phyloP scores from a whole-genome alignment of 805 yeast genomes.

The Lipomyces chichibuensis region DNA sequence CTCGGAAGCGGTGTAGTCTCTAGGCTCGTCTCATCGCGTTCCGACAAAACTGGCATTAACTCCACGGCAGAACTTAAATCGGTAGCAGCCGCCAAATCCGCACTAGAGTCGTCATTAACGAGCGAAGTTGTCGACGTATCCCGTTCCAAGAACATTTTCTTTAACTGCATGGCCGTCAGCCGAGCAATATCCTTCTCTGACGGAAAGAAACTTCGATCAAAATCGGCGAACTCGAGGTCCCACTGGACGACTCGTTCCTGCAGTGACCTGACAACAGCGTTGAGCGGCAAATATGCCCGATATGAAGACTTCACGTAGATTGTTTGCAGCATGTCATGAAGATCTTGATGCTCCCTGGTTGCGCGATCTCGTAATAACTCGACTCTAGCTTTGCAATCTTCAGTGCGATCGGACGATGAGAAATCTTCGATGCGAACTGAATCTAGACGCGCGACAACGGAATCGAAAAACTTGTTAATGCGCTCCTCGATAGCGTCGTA shows the following conservation, averaged over 20 bases:
- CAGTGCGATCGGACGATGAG: constrained; percentile 63
- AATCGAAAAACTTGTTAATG: constrained; percentile 65
- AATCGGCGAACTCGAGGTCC: constrained; percentile 81
- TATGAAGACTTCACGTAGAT: constrained; percentile 61
- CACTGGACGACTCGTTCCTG: constrained; percentile 84
- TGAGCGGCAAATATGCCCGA: constrained; percentile 69
- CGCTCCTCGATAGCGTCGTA: constrained; percentile 58
- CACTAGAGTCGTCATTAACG: constrained; percentile 22
- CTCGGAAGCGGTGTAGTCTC: background rate
- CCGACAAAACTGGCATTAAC: constrained; percentile 28
- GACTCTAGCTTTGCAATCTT: constrained; percentile 65
- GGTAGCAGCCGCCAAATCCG: background rate
- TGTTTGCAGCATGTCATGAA: constrained; percentile 52
- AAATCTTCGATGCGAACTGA: constrained; percentile 80
- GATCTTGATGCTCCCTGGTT: constrained; percentile 53
- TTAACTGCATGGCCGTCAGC: constrained; percentile 84
- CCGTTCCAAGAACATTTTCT: constrained; percentile 65
- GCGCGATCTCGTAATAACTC: constrained; percentile 60
- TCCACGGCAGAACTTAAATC: constrained; percentile 28
- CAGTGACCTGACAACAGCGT: constrained; percentile 66
- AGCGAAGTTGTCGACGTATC: constrained; percentile 31
- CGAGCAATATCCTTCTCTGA: constrained; percentile 90
- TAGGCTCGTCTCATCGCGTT: constrained; percentile 1
- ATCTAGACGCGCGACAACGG: constrained; percentile 68
- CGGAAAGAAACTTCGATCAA: constrained; percentile 79